Base-by-base conservation (phyloP, 257 asterid genomes). In the Buddleja alternifolia region DNA sequence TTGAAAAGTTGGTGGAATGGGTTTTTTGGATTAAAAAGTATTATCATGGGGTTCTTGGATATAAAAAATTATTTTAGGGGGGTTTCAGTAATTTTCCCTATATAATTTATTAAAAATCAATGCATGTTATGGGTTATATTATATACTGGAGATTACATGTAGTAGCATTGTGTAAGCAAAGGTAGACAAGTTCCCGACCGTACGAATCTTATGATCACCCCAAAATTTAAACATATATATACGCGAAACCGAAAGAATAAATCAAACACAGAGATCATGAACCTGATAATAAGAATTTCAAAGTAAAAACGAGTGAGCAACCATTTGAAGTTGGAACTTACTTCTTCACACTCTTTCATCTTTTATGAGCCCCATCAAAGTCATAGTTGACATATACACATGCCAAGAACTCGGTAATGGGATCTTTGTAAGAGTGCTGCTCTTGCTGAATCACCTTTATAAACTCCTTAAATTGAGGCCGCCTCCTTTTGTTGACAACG, bases 321-420 rank as follows among this genome's bases (percentile, higher is more conserved):
- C 24, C 8, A 42, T 45, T 15, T 57, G 73, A 46, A 68, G 73
- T 16, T 10, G 10, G 47, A 66, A 52, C 87, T 79, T 82, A 94
- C 99, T 78, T 94, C 97, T 89, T 94, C 99, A 61, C 99, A 94
- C 83, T 91, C 97, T 77, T 71, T 91, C 99, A 94, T 91, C 90
- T 91, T 94, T 82, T 78, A 51, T 94, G 97, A 64, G 99, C 97
- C 64, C 83, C 95, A 71, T 94, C 99, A 67, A 94, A 94, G 86
- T 91, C 99, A 70, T 89, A 94, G 73, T 87, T 86, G 84, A 91
- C 96, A 59, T 84, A 94, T 29, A 94, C 82, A 63, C 96, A 89
- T 52, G 93, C 95, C 85, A 94, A 78, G 75, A 94, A 94, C 84
- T 89, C 95, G 2, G 93, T 87, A 67, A 94, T 89, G 60, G 99